Base-by-base conservation (phyloP, 768 basidiomycete species). In the Lyophyllum atratum region DNA sequence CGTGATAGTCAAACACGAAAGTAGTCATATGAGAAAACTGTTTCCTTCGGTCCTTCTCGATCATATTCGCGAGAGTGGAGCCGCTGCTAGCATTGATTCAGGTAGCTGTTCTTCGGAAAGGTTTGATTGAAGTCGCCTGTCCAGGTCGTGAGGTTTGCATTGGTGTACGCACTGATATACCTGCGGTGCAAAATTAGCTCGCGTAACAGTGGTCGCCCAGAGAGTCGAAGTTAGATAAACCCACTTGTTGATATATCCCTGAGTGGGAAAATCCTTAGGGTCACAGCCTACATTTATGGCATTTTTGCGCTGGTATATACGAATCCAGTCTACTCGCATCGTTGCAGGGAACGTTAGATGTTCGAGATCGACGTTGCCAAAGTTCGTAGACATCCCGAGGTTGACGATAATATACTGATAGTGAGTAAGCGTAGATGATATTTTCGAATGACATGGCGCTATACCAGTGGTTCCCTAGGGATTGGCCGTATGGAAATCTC, bases 241-340 rank as follows among this genome's bases (percentile, higher is more conserved):
- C 70, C 82, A 89, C 83, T 83, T 70, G 47, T 87, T 74, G 69
- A 96, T 98, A 70, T 98, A 98, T 12, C 80, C 79, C 49, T 80
- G 72, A 0, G 96, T 98, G 1, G 96, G 95, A 69, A 82, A 89
- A 43, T 84, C 81, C 44, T 73, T 66, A 12, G 95, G 95, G 67
- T 91, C 87, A 67, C 95, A 98, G 15, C 95, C 94, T 50, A 93
- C 79, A 68, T 94, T 95, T 55, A 84, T 78, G 28, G 79, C 68
- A 59, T 83, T 70, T 65, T 80, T 75, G 2, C 84, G 84, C 68
- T 97, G 95, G 71, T 97, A 98, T 8, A 98, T 91, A 22, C 95
- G 85, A 53, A 98, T 85, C 75, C 89, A 97, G 68, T 97, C 93
- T 40, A 96, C 77, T 47, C 75, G 77, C 91, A 97, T 87, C 2